These are phyloP conservation scores for Benincasa hispida DNA, from an alignment of 306 rosid species.

Conservation along the genomic window DNA sequence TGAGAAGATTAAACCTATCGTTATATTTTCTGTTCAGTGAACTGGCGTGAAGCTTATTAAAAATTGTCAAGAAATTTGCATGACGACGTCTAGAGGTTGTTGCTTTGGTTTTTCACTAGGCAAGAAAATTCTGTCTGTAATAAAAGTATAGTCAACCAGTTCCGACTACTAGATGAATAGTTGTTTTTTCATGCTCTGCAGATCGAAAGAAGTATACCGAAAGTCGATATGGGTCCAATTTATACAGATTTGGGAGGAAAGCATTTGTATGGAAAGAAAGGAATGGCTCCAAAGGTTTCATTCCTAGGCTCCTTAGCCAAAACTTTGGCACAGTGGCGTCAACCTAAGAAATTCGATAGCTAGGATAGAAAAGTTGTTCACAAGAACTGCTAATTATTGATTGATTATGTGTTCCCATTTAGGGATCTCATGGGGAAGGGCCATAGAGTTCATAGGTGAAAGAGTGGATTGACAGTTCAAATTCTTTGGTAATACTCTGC, in stretches of 20 bases:
- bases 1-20: neutral
- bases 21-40: neutral
- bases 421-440: constrained; percentile 14
- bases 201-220: constrained; percentile 66
- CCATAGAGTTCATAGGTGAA: constrained; percentile 26
- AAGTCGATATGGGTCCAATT: constrained; percentile 44
- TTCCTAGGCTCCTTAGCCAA: constrained; percentile 53
- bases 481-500: constrained; percentile 10
- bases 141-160: neutral
- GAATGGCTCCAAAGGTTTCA: constrained; percentile 42
- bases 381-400: constrained; percentile 7
- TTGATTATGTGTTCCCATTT: constrained; percentile 13
- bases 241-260: constrained; percentile 88
- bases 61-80: neutral
- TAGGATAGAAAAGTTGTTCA: constrained; percentile 14
- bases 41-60: neutral
- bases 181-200: constrained; percentile 22
- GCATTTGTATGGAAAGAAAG: constrained; percentile 67
- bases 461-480: constrained; percentile 12
- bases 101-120: neutral
- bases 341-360: constrained; percentile 69
- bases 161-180: neutral
- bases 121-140: neutral
- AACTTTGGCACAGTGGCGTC: constrained; percentile 47
- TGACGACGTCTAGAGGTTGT: neutral